Conservation (phyloP, 108 stramenopile genomes). For the Schizochytrium sp. region DNA sequence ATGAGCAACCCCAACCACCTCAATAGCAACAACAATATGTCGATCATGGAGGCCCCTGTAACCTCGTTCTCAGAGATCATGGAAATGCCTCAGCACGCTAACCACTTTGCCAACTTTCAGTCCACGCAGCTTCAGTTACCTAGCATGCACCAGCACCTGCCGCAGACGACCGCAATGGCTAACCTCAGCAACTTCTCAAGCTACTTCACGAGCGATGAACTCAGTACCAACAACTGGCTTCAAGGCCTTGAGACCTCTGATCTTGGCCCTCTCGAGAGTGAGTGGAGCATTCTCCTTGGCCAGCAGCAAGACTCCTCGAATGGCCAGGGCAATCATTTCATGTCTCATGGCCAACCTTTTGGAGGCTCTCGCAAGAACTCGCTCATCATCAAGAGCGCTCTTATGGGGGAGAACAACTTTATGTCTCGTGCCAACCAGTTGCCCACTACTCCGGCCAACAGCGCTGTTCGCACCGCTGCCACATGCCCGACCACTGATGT, state of each 20-base stretch:
- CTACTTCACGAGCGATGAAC: neutral
- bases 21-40: too few species aligned
- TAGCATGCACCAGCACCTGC: neutral
- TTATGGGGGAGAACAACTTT: neutral
- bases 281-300: neutral
- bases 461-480: neutral
- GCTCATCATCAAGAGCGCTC: neutral
- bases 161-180: neutral
- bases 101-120: neutral
- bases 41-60: too few species aligned
- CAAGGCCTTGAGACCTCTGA: neutral
- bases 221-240: neutral
- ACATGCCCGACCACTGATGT: neutral
- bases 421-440: neutral
- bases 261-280: neutral
- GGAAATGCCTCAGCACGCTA: neutral
- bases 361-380: neutral
- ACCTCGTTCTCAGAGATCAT: too few species aligned
- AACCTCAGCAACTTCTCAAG: neutral
- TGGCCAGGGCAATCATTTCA: neutral
- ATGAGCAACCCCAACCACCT: neutral
- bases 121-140: neutral
- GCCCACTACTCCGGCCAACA: neutral
- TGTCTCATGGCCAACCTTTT: neutral
- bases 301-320: neutral